Base-by-base conservation (phyloP, 352 stramenopile species). In the Phytophthora brassicae region DNA sequence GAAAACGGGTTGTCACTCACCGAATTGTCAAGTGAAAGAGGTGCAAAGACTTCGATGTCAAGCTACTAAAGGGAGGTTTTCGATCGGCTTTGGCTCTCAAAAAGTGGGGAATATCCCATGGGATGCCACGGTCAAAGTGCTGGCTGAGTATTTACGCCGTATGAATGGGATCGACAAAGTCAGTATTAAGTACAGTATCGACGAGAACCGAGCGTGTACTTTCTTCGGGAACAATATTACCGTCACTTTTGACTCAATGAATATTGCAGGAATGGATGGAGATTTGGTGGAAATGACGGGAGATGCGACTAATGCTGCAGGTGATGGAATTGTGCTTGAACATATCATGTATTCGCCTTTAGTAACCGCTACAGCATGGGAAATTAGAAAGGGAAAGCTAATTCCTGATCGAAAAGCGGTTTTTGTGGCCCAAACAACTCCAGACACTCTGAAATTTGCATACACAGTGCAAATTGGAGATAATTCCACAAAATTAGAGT, bases 201-300 rank as follows among this genome's bases (percentile, higher is more conserved):
- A 78, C 13, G 84, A 86, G 23, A 51, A 78, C 58, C 54, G 64
- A 0, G 79, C 81, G 33, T 91, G 84, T 52, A 88, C 81, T n/a
- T 93, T 81, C 48, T 84, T 88, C 39, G 84, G 84, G 23, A 93
- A 90, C 60, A 90, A 89, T 56, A 90, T 91, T 55, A 89, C 78
- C 0, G 53, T 93, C 19, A 89, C 81, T 1, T 93, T 89, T 60
- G 81, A 91, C 46, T 88, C 79, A 4, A 75, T 91, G 53, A 93
- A 93, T 57, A 75, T 87, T 20, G 68, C 69, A 26, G 78, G 79
- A 23, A 50, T 46, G 6, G 84, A 93, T 47, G 84, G 84, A 62
- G 72, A 94, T 66, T 55, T 94, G 11, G 75, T 83, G 0, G 72
- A 78, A 31, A 68, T 94, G 61, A 84, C 72, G 6, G 76, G 68